phyloP scores from a whole-genome alignment of 1,139 yeast genomes.

The Dujonia santamariae region DNA sequence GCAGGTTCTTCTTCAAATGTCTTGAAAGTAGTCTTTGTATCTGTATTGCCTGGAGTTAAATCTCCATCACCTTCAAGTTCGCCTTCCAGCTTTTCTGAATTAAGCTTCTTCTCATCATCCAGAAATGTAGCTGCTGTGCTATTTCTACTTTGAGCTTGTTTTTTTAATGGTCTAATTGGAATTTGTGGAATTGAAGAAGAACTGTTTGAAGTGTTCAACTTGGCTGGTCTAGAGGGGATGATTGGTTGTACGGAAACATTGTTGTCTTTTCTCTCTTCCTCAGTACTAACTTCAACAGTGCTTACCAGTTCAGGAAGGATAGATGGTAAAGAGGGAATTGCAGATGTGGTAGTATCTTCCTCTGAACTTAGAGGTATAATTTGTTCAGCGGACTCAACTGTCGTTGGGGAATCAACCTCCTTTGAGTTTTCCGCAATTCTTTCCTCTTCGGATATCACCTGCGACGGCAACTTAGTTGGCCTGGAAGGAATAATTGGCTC shows the following conservation, averaged over 20 bases:
- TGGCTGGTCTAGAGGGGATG: constrained; percentile 13
- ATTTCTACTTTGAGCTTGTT: not conserved
- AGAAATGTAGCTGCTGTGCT: not conserved
- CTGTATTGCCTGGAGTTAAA: constrained; percentile 34
- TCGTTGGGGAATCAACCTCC: too few relatives aligned
- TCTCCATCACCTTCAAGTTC: constrained; percentile 25
- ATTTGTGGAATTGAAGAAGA: constrained; percentile 14
- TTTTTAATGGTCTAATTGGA: constrained; percentile 18
- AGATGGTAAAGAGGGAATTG: too few relatives aligned
- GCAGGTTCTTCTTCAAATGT: constrained; percentile 23
- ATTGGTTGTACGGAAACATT: constrained; percentile 8
- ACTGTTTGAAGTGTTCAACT: constrained; percentile 10
- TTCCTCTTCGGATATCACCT: constrained; percentile 3
- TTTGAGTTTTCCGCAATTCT: too few relatives aligned
- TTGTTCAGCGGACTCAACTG: too few relatives aligned
- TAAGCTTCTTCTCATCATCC: not conserved
- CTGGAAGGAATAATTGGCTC: constrained; percentile 13
- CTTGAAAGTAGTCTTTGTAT: constrained; percentile 29
- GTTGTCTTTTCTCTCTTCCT: not conserved
- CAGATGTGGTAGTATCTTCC: too few relatives aligned
- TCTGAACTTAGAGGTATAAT: too few relatives aligned
- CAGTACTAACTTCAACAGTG: not conserved
- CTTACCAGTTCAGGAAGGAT: too few relatives aligned
- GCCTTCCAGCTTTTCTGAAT: not conserved
- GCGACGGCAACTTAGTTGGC: constrained; percentile 9